These are phyloP conservation scores for Fusarium ramigenum DNA, from an alignment of 2,329 filamentous ascomycete species.

Conservation along the genomic window DNA sequence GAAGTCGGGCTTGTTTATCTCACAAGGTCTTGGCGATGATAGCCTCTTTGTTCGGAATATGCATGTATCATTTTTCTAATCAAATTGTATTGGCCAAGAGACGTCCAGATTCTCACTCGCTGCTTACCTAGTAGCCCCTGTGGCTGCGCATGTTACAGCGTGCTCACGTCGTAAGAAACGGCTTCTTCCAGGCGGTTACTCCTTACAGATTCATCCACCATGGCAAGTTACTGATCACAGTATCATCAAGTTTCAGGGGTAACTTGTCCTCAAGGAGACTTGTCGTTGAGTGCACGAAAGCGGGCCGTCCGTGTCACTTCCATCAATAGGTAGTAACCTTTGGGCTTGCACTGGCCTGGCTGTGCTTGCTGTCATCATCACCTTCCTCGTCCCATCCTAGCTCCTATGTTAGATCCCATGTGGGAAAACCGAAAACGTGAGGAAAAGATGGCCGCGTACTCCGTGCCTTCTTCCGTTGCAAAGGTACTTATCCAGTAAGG, in stretches of 20 bases:
- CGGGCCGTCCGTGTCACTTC: constrained; percentile 18
- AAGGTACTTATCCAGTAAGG: constrained; percentile 12
- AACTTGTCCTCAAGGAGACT: constrained; percentile 17
- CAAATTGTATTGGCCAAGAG: neutral
- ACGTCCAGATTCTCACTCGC: neutral
- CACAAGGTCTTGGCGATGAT: constrained; percentile 21
- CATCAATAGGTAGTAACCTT: constrained; percentile 20
- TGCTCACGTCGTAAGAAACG: constrained; percentile 1
- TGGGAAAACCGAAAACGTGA: neutral
- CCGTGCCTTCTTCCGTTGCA: constrained; percentile 21
- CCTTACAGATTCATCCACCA: neutral
- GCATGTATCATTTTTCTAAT: neutral
- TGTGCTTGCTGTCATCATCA: neutral
- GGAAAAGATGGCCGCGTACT: constrained; percentile 15
- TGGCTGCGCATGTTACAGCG: constrained; percentile 18
- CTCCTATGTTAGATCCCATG: neutral
- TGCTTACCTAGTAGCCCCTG: constrained; percentile 5
- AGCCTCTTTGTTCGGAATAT: neutral
- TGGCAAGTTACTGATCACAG: constrained; percentile 13
- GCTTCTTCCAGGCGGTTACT: constrained; percentile 6
- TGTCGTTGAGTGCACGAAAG: neutral
- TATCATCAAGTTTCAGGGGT: constrained; percentile 25
- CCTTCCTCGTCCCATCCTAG: constrained; percentile 7
- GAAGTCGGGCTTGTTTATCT: neutral
- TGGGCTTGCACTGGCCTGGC: neutral